A percentile compares a stretch with the other conserved stretches of the same genome.
phyloP scores from a whole-genome alignment of 345 rosid species.

The Nephelium lappaceum region DNA sequence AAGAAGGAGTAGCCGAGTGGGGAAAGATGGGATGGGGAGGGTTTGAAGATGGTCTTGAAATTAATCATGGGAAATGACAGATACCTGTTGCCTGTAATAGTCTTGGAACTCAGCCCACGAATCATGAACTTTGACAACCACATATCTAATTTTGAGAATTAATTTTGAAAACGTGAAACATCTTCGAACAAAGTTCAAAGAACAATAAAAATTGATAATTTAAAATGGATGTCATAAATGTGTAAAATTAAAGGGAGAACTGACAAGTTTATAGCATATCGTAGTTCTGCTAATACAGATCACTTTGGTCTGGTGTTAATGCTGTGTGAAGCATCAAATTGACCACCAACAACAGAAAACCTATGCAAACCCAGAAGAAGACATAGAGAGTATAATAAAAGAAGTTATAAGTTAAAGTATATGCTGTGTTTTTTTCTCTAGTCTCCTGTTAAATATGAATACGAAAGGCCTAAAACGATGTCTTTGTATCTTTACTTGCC shows the following conservation, averaged over 20 bases:
- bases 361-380: neutral
- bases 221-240: neutral
- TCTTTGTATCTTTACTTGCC: neutral
- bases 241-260: constrained; percentile 1
- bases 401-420: neutral
- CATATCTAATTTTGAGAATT: constrained; percentile 52
- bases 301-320: neutral
- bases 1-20: neutral
- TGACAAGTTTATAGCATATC: neutral
- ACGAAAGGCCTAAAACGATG: constrained; percentile 2
- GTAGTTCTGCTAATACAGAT: neutral
- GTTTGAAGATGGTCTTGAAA: neutral
- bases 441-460: neutral
- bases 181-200: constrained; percentile 9
- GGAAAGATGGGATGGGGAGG: neutral
- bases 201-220: neutral
- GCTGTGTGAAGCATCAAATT: neutral
- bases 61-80: constrained; percentile 15
- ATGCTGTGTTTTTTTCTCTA: neutral
- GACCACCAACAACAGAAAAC: neutral
- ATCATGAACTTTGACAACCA: constrained; percentile 76
- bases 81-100: constrained; percentile 78
- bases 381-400: neutral
- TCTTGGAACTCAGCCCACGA: constrained; percentile 82
- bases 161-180: constrained; percentile 36